Evolutionary conservation across 495 filamentous ascomycete species (phyloP), one percentile per base, ranked within the genome.

Genomic region (Entonaema liquescens): DNA sequence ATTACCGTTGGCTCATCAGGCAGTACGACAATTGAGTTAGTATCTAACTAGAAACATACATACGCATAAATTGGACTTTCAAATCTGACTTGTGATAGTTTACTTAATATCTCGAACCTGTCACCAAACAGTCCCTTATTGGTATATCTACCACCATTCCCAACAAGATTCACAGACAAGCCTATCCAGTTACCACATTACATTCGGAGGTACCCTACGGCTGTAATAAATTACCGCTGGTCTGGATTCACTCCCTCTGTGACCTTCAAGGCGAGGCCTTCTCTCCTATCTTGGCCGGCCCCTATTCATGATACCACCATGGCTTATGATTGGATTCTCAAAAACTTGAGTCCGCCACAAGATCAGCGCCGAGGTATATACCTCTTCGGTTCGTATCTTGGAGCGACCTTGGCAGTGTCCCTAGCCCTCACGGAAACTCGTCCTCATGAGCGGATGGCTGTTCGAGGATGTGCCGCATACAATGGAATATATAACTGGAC

Each of bases 401-500:
- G 86, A 26, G 86, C 83, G 29, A 75, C 80, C 7, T 75, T 88
- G 3, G 86, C 81, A 35, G 79, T 78, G 25, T 78, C 79, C 13
- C 79, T 88, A 1, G 79, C 84, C 15, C 63, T 88, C 12, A 87
- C 84, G 17, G 83, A 87, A 65, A 74, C 81, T 2, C 74, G 78
- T 38, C 68, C 68, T 38, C 72, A 70, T 57, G 66, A 53, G 12
- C 58, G 54, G 42, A 82, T 84, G 71, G 76, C 74, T 15, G 66
- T 85, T 38, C 81, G 80, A 29, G 85, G 84, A 23, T 73, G 85
- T 4, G 75, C 83, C 12, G 77, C 81, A 2, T 80, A 80, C 66
- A 84, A 87, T 59, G 85, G 83, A 29, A 81, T 88, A 42, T 86
- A 83, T 68, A 80, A 87, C 72, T 88, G 85, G 85, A 84, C 84